These are phyloP conservation scores for Nicotiana sylvestris DNA, from an alignment of 257 asterid species.

Conservation along the genomic window DNA sequence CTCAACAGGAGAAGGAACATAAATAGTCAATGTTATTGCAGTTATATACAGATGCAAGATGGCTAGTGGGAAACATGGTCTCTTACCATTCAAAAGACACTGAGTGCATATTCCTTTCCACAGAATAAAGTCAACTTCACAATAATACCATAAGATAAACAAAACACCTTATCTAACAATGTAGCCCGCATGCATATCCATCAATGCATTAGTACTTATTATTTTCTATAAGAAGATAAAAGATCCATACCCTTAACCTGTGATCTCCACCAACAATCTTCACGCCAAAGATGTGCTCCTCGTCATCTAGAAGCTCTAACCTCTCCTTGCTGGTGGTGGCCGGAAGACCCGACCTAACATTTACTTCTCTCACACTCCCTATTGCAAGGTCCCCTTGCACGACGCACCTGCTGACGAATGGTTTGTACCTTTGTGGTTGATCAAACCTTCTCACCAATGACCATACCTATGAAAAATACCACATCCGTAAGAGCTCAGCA, in stretches of 20 bases:
- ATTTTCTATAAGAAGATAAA: background rate
- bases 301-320: slow-evolving; percentile 19
- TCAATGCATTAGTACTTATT: background rate
- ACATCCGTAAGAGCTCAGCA: background rate
- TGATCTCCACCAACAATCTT: slow-evolving; percentile 27
- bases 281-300: slow-evolving; percentile 15
- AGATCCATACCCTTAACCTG: slow-evolving; percentile 15
- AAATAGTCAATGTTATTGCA: background rate
- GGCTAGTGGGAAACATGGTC: background rate
- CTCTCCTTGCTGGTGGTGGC: slow-evolving; percentile 27
- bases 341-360: slow-evolving; percentile 21
- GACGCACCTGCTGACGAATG: slow-evolving; percentile 15
- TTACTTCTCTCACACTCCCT: slow-evolving; percentile 23
- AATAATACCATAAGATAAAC: background rate
- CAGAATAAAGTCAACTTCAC: background rate
- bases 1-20: background rate
- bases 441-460: slow-evolving; percentile 23
- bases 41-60: background rate
- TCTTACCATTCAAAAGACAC: background rate
- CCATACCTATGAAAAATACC: slow-evolving; percentile 12
- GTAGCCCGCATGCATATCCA: background rate
- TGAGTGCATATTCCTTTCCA: background rate
- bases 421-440: slow-evolving; percentile 23
- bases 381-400: slow-evolving; percentile 19
- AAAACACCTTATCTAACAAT: background rate